Conservation (phyloP, 140 eudicot species). For the Oenanthe javanica region DNA sequence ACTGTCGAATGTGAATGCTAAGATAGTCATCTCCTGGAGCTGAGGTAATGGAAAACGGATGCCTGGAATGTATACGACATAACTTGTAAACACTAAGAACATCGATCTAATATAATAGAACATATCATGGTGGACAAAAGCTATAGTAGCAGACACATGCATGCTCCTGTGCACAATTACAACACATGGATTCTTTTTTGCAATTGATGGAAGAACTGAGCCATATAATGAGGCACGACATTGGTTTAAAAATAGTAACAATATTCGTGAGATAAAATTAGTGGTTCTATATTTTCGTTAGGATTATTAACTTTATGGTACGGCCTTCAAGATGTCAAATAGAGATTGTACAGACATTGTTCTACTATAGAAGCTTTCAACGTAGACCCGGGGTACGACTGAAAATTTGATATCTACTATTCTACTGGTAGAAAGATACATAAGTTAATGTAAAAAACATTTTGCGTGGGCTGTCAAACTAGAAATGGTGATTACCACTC, state of each 20-base stretch:
- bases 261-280: neutral
- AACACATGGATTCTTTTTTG: neutral
- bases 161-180: neutral
- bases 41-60: constrained; percentile 93
- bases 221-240: neutral
- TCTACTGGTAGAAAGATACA: neutral
- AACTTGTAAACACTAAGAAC: neutral
- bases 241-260: neutral
- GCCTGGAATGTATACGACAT: constrained; percentile 38
- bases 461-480: neutral
- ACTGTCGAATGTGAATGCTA: constrained; percentile 79
- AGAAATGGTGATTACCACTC: constrained; percentile 51
- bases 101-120: neutral
- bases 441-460: neutral
- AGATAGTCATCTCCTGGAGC: constrained; percentile 93
- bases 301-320: neutral
- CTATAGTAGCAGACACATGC: neutral
- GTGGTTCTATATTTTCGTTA: neutral
- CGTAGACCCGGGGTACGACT: neutral
- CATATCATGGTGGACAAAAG: too few relatives aligned
- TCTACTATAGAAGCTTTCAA: too few relatives aligned
- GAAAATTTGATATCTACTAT: neutral
- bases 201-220: neutral
- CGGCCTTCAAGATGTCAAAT: neutral
- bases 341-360: neutral